phyloP scores from a whole-genome alignment of 352 stramenopile genomes.

The Phytophthora foliorum region DNA sequence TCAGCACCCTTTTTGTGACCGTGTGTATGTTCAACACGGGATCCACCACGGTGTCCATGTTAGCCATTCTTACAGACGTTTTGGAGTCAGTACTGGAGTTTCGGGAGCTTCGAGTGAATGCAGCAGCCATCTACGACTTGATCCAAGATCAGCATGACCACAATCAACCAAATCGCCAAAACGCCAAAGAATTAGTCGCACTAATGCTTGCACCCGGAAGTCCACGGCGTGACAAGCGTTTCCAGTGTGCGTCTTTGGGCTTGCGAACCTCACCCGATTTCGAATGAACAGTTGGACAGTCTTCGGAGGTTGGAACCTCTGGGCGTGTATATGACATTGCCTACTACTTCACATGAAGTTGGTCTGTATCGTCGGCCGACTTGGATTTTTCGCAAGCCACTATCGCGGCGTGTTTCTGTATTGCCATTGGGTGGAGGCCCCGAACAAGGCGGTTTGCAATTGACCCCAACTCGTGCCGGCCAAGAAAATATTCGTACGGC shows the following conservation, averaged over 20 bases:
- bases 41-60: constrained; percentile 4
- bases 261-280: neutral
- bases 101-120: constrained; percentile 10
- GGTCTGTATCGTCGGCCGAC: too few species aligned
- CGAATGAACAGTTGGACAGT: neutral
- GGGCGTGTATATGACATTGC: too few species aligned
- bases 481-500: too few species aligned
- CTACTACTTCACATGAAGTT: too few species aligned
- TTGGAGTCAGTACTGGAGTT: constrained; percentile 1
- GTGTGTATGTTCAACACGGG: constrained; percentile 25
- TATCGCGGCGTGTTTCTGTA: too few species aligned
- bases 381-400: too few species aligned
- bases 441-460: too few species aligned
- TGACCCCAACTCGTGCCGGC: too few species aligned
- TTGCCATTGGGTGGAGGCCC: too few species aligned
- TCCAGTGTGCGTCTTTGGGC: constrained; percentile 15
- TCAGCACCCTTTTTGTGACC: constrained; percentile 17
- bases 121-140: neutral
- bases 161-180: too few species aligned
- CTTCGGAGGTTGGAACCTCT: neutral
- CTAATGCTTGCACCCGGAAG: too few species aligned
- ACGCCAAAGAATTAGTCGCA: neutral
- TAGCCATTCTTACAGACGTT: neutral
- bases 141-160: neutral
- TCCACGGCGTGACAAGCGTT: too few species aligned